Evolutionary conservation across 371 early-diverging fungal genomes (phyloP).

Genomic region (Rhizopus sp.): DNA sequence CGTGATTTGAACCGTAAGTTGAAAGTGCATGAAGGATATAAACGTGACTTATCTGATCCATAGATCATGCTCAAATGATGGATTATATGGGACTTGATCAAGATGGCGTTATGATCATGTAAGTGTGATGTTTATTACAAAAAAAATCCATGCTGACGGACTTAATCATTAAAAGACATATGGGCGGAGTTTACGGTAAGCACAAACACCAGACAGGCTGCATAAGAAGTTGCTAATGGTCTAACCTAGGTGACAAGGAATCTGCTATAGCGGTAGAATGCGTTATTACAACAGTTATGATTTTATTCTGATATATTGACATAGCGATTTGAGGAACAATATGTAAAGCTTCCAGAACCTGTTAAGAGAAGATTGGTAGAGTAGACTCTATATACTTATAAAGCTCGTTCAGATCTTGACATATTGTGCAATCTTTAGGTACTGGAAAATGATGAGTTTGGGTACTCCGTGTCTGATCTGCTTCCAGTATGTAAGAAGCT

Average conservation of each 20-base stretch:
- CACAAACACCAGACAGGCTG: background rate
- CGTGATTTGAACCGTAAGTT: conserved; percentile 38
- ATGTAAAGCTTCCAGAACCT: conserved; percentile 30
- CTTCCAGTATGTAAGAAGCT: conserved; percentile 48
- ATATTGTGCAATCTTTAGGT: conserved; percentile 10
- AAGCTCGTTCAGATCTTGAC: background rate
- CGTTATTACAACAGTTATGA: background rate
- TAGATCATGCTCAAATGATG: conserved; percentile 50
- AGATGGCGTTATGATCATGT: conserved; percentile 57
- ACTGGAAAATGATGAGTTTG: conserved; percentile 52
- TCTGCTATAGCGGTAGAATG: conserved; percentile 33
- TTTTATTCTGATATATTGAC: background rate
- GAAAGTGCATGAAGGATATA: background rate
- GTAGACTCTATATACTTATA: background rate
- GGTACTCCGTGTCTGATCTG: conserved; percentile 48
- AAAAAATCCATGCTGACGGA: background rate
- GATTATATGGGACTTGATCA: conserved; percentile 46
- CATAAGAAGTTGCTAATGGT: too few relatives aligned
- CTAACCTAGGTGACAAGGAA: conserved; percentile 31
- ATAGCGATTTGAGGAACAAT: conserved; percentile 45
- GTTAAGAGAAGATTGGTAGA: conserved; percentile 35
- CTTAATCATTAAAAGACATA: conserved; percentile 29
- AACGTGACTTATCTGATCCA: background rate
- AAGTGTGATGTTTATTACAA: conserved; percentile 8
- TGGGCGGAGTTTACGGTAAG: conserved; percentile 54